A percentile compares a stretch with the other conserved stretches of the same genome.
phyloP scores from a whole-genome alignment of 495 filamentous ascomycete species.

The Elaphomyces granulatus region DNA sequence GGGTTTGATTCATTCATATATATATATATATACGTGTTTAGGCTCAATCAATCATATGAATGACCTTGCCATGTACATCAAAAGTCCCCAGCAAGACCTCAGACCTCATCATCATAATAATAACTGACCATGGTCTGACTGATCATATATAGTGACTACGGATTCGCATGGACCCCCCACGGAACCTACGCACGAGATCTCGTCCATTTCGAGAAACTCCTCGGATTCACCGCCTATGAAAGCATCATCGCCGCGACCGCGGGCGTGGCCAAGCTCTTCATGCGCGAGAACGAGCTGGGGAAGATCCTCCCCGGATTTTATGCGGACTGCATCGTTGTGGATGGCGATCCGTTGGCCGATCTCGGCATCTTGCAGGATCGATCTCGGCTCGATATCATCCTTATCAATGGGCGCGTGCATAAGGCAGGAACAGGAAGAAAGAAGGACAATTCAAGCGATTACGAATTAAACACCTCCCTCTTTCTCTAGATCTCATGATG shows the following conservation, averaged over 20 bases:
- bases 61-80: too few relatives aligned
- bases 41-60: too few relatives aligned
- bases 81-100: too few relatives aligned
- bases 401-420: conserved; percentile 36
- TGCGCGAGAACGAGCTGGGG: conserved; percentile 34
- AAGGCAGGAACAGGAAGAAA: conserved; percentile 26
- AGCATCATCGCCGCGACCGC: conserved; percentile 34
- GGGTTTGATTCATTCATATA: not conserved
- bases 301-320: conserved; percentile 34
- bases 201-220: conserved; percentile 34
- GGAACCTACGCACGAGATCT: conserved; percentile 38
- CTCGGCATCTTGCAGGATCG: conserved; percentile 34
- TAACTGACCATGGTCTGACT: too few relatives aligned
- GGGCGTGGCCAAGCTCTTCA: conserved; percentile 34
- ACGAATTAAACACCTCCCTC: conserved; percentile 9
- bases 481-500: too few relatives aligned
- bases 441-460: conserved; percentile 18
- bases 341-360: conserved; percentile 34
- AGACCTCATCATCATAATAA: too few relatives aligned
- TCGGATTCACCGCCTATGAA: conserved; percentile 38
- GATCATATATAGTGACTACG: conserved; percentile 36
- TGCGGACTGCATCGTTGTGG: conserved; percentile 33
- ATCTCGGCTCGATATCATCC: conserved; percentile 30
- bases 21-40: too few relatives aligned
- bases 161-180: conserved; percentile 39